Evolutionary conservation across 2,329 filamentous ascomycete species (phyloP).

Genomic region (Curvularia sp.): DNA sequence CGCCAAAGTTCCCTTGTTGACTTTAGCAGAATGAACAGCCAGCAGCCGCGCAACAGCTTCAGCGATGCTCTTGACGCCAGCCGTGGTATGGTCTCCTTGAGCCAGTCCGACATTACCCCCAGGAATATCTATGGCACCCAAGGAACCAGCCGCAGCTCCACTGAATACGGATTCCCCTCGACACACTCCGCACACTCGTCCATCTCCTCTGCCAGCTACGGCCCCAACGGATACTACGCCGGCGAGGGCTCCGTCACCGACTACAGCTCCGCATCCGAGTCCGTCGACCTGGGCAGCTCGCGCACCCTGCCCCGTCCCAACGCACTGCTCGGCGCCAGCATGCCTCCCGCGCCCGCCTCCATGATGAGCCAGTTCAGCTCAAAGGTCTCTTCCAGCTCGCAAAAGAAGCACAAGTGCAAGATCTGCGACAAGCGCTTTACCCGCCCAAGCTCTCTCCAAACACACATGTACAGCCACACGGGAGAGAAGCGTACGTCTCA

Average conservation of each 20-base stretch:
- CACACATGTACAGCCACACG: slow-evolving; percentile 98
- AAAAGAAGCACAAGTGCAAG: slow-evolving; percentile 99
- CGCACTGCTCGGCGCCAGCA: slow-evolving; percentile 64
- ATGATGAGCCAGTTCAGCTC: slow-evolving; percentile 99
- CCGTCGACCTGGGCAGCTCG: slow-evolving; percentile 78
- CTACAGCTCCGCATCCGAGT: slow-evolving; percentile 90
- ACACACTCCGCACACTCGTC: slow-evolving; percentile 86
- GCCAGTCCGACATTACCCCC: slow-evolving; percentile 76
- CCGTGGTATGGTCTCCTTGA: slow-evolving; percentile 93
- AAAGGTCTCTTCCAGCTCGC: slow-evolving; percentile 91
- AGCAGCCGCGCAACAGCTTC: slow-evolving; percentile 70
- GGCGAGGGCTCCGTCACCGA: slow-evolving; percentile 84
- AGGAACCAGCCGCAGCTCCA: slow-evolving; percentile 70
- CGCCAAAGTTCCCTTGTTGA: slow-evolving; percentile 71
- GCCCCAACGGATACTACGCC: slow-evolving; percentile 82
- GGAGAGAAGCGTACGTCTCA: slow-evolving; percentile 89
- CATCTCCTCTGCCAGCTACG: slow-evolving; percentile 81
- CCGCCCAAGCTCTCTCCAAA: slow-evolving; percentile 90
- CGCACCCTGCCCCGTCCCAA: slow-evolving; percentile 84
- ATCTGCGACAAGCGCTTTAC: slow-evolving; percentile 98
- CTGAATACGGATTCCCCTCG: slow-evolving; percentile 89
- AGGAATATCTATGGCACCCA: slow-evolving; percentile 82
- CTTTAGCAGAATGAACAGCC: slow-evolving; percentile 66
- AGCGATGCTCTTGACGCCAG: slow-evolving; percentile 91
- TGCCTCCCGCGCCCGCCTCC: slow-evolving; percentile 85